Conservation (phyloP, 306 rosid species). For the Hylodesmum podocarpum region DNA sequence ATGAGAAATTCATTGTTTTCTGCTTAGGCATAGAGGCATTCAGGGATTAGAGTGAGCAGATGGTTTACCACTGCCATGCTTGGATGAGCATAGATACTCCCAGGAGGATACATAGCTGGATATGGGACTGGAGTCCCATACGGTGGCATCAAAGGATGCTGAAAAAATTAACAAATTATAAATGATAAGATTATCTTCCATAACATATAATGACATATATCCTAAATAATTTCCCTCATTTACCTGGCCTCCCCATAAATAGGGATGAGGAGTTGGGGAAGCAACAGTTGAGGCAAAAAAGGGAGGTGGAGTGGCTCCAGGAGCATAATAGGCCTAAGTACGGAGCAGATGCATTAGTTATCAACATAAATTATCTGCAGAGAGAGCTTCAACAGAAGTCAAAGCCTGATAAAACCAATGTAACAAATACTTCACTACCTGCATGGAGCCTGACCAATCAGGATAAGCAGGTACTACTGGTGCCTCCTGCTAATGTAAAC, state of each 20-base stretch:
- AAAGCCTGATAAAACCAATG: constrained; percentile 4
- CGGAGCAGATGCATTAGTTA: constrained; percentile 37
- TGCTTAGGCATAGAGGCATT: not conserved
- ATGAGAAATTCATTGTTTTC: not conserved
- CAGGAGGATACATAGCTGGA: constrained; percentile 92
- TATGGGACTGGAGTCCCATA: constrained; percentile 97
- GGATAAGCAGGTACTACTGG: constrained; percentile 73
- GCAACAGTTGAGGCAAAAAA: constrained; percentile 89
- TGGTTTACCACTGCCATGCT: constrained; percentile 72
- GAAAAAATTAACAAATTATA: constrained; percentile 35
- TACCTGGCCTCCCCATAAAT: constrained; percentile 97
- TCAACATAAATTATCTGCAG: constrained; percentile 1
- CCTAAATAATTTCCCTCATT: constrained; percentile 18
- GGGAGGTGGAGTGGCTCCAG: constrained; percentile 90
- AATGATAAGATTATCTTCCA: constrained; percentile 11
- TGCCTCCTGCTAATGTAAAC: constrained; percentile 53
- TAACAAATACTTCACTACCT: constrained; percentile 47
- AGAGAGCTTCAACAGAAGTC: not conserved
- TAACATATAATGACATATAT: not conserved
- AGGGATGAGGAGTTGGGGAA: constrained; percentile 87
- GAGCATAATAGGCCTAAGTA: constrained; percentile 86
- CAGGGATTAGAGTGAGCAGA: constrained; percentile 7
- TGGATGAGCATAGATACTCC: constrained; percentile 91
- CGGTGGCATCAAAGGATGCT: constrained; percentile 91
- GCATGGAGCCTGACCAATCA: constrained; percentile 96